These are phyloP conservation scores for Yamadazyma phyllophila DNA, from an alignment of 805 yeast genomes.

Conservation along the genomic window DNA sequence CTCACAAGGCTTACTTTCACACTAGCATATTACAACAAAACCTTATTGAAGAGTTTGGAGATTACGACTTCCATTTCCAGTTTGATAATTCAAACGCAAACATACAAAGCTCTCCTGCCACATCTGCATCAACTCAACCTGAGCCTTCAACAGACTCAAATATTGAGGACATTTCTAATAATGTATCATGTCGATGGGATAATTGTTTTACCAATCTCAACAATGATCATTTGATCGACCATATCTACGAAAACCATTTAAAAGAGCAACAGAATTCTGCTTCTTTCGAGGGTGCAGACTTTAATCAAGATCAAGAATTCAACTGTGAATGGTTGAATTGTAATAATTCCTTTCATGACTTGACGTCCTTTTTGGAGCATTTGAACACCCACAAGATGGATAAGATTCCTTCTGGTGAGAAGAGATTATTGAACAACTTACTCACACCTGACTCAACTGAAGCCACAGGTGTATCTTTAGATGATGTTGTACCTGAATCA, in stretches of 20 bases:
- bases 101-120: background rate
- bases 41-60: constrained; percentile 18
- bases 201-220: constrained; percentile 49
- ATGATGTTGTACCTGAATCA: background rate
- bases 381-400: constrained; percentile 28
- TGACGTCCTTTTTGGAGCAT: constrained; percentile 59
- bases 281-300: background rate
- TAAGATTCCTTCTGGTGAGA: background rate
- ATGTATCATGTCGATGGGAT: constrained; percentile 63
- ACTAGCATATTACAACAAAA: constrained; percentile 35
- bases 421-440: background rate
- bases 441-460: constrained; percentile 7
- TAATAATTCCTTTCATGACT: constrained; percentile 51
- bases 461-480: background rate
- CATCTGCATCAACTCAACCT: background rate
- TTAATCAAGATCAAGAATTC: constrained; percentile 13
- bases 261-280: constrained; percentile 22
- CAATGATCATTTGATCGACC: constrained; percentile 29
- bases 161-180: constrained; percentile 4
- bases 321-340: constrained; percentile 81
- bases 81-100: constrained; percentile 22
- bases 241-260: constrained; percentile 49
- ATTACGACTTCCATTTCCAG: constrained; percentile 38
- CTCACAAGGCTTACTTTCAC: constrained; percentile 46
- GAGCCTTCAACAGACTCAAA: background rate